Evolutionary conservation across 768 basidiomycete species (phyloP).

Genomic region (Xerocomus brunneocitrinus): DNA sequence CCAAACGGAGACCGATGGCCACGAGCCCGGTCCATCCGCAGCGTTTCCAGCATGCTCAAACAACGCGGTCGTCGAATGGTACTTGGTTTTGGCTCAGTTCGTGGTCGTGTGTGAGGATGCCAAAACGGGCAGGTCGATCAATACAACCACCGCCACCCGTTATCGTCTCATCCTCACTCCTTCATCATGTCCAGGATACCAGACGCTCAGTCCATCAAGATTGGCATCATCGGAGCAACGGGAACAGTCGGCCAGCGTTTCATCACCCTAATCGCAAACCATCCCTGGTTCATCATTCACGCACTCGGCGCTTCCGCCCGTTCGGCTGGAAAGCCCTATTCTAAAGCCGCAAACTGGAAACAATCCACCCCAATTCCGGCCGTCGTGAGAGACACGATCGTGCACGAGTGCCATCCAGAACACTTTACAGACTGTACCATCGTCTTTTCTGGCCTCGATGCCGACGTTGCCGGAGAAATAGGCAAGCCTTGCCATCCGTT

Average conservation of each 20-base stretch:
- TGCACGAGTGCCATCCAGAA: conserved; percentile 73
- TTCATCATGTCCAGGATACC: conserved; percentile 19
- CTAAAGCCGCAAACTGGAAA: conserved; percentile 80
- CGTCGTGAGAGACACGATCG: conserved; percentile 48
- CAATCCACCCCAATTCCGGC: conserved; percentile 72
- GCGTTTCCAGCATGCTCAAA: not conserved
- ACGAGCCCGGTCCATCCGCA: no score
- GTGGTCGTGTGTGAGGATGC: not conserved
- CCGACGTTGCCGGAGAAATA: conserved; percentile 92
- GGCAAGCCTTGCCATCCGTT: conserved; percentile 43
- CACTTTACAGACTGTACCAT: conserved; percentile 78
- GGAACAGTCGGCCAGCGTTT: conserved; percentile 97
- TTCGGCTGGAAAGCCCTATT: conserved; percentile 82
- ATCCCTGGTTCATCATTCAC: conserved; percentile 88
- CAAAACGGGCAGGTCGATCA: conserved; percentile 3
- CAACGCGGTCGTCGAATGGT: not conserved
- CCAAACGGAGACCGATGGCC: not conserved
- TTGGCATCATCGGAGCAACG: conserved; percentile 84
- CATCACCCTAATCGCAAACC: conserved; percentile 77
- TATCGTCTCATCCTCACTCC: conserved; percentile 1
- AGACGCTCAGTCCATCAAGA: conserved; percentile 34
- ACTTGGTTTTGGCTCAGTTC: not conserved
- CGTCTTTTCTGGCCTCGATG: conserved; percentile 94
- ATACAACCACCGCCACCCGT: not conserved
- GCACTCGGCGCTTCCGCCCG: conserved; percentile 85